Evolutionary conservation across 1,284 basidiomycete species (phyloP).

Genomic region (Ustilago esculenta): DNA sequence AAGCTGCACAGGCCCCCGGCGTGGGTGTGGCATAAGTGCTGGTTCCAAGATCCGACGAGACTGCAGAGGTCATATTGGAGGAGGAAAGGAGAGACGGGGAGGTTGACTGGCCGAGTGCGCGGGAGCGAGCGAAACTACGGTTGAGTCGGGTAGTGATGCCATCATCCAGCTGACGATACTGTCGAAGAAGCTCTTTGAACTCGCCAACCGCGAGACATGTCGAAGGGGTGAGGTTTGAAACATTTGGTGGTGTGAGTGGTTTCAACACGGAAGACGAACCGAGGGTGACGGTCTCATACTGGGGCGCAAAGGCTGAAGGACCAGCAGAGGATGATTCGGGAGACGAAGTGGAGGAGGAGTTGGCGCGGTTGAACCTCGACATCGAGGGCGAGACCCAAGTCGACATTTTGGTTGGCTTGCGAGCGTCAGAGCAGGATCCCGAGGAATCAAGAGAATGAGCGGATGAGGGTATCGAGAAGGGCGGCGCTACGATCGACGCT

Average conservation of each 20-base stretch:
- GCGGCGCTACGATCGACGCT: no score
- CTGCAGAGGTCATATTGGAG: constrained; percentile 18
- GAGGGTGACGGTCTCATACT: constrained; percentile 33
- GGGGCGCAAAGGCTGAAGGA: constrained; percentile 7
- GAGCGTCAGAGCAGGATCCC: no score
- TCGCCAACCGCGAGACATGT: constrained; percentile 53
- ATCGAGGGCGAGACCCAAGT: constrained; percentile 40
- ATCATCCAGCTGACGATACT: constrained; percentile 63
- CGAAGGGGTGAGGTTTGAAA: constrained; percentile 45
- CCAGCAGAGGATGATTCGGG: not conserved
- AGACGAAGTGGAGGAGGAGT: constrained; percentile 1
- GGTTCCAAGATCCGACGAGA: constrained; percentile 48
- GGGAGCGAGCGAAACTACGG: constrained; percentile 50
- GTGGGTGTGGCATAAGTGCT: constrained; percentile 51
- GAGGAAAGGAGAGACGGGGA: constrained; percentile 54
- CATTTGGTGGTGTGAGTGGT: constrained; percentile 32
- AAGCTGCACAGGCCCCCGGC: constrained; percentile 41
- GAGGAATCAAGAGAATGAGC: no score
- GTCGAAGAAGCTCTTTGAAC: constrained; percentile 58
- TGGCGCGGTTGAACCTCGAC: constrained; percentile 24
- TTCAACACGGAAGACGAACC: constrained; percentile 33
- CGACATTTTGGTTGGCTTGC: constrained; percentile 16
- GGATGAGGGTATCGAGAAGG: no score
- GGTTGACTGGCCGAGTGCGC: constrained; percentile 46
- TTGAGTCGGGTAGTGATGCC: constrained; percentile 59